Evolutionary conservation across 768 basidiomycete genomes (phyloP), one percentile per base, ranked within the genome.

Genomic region (Hericium coralloides): DNA sequence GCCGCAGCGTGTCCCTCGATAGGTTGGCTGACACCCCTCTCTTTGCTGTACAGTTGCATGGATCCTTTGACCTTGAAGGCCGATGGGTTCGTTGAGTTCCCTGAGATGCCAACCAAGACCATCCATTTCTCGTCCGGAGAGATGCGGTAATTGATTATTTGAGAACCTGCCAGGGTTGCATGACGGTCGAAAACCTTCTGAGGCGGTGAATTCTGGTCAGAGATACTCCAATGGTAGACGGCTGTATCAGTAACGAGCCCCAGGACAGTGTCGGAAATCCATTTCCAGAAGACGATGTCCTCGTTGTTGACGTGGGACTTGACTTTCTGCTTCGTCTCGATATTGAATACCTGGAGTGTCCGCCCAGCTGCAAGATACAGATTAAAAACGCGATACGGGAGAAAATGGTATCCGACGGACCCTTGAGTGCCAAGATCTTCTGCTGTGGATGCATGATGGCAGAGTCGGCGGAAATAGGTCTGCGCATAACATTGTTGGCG

Each of bases 31-130:
- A 99, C 93, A 15, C 85, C 87, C 18, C 97, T 80, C 60, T 97
- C 95, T 58, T 84, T 77, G 69, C 89, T 95, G 74, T 97, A 99
- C 22, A 99, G 76, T 71, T 98, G 97, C 89, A 99, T 97, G 7
- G 91, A 81, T 26, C 97, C 97, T 75, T 98, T 98, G 72, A 98
- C 91, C 75, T 95, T 97, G 86, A 99, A 99, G 0, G 91, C 93
- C 25, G 86, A 89, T 8, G 95, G 94, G 71, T 95, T 95, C 51
- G 88, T 87, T 2, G 89, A 75, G 72, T 95, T 95, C 47, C 89
- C 89, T 0, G 93, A 86, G 63, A 98, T 99, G 51, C 97, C 97
- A 60, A 98, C 82, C 55, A 99, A 80, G 36, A 98, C 95, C 49
- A 97, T 81, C 97, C 97, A 99, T 68, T 97, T 94, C 68, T 95